Percentiles rank a stretch among this genome's conserved stretches.
These are phyloP conservation scores for Ophiocordyceps camponoti-saundersi DNA, from an alignment of 2,329 filamentous ascomycete genomes.

Conservation along the genomic window DNA sequence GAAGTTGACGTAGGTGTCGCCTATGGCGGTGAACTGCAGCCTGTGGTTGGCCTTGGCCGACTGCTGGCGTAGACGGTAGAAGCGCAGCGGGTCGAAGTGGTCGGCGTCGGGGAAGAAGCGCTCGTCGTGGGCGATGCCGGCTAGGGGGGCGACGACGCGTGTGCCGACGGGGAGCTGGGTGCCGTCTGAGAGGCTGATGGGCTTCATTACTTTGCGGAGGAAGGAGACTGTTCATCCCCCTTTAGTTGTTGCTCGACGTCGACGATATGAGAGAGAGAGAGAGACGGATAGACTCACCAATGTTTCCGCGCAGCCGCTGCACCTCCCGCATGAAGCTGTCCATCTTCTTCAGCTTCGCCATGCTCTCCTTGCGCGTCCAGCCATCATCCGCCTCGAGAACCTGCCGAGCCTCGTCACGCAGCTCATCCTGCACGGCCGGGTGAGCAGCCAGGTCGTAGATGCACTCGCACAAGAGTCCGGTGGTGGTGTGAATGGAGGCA, in stretches of 20 bases:
- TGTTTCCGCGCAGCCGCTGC: slow-evolving; percentile 21
- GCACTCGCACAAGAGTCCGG: slow-evolving; percentile 26
- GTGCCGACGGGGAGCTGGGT: slow-evolving; percentile 24
- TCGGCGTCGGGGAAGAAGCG: slow-evolving; percentile 22
- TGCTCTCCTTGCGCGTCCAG: slow-evolving; percentile 23
- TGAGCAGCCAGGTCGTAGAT: slow-evolving; percentile 31
- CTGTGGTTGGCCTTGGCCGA: slow-evolving; percentile 19
- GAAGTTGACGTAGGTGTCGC: slow-evolving; percentile 26
- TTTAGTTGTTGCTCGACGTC: neutral
- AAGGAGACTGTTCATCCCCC: slow-evolving; percentile 18
- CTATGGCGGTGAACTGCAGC: slow-evolving; percentile 25
- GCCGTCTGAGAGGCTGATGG: slow-evolving; percentile 26
- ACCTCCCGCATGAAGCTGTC: slow-evolving; percentile 32
- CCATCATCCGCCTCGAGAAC: slow-evolving; percentile 23
- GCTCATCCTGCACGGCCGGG: slow-evolving; percentile 27
- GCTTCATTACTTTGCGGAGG: slow-evolving; percentile 27
- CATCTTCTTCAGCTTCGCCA: slow-evolving; percentile 26
- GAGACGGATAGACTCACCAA: slow-evolving; percentile 16
- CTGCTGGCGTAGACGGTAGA: slow-evolving; percentile 25
- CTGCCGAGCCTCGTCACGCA: slow-evolving; percentile 28
- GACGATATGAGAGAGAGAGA: neutral
- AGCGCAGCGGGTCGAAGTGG: slow-evolving; percentile 30
- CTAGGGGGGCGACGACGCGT: slow-evolving; percentile 22
- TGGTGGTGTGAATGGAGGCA: slow-evolving; percentile 27
- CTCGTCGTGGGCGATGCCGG: slow-evolving; percentile 23